Conservation (phyloP, 768 basidiomycete species). For the Astraeus odoratus region DNA sequence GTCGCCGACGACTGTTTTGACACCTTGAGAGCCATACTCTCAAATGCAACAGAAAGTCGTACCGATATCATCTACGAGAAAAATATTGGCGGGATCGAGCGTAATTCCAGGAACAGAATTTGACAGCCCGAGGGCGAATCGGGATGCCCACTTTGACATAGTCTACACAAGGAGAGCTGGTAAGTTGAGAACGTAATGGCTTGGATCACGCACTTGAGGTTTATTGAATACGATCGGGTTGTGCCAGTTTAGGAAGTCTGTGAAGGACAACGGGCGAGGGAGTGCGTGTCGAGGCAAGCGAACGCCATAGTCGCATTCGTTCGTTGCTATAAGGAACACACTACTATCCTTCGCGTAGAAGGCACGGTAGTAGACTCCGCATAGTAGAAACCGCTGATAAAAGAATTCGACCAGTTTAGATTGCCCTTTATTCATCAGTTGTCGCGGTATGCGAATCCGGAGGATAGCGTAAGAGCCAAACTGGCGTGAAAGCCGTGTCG, state of each 20-base stretch:
- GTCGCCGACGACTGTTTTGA: conserved; percentile 7
- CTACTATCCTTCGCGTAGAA: conserved; percentile 56
- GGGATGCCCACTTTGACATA: conserved; percentile 59
- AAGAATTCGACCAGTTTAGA: conserved; percentile 37
- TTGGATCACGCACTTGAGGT: conserved; percentile 39
- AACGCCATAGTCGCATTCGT: conserved; percentile 30
- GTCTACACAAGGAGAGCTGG: conserved; percentile 30
- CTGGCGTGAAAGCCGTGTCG: conserved; percentile 48
- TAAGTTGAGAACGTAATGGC: not conserved
- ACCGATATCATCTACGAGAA: conserved; percentile 43
- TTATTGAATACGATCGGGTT: conserved; percentile 44
- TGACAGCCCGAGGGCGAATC: conserved; percentile 55
- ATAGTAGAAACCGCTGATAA: conserved; percentile 44
- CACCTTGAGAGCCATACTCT: not conserved
- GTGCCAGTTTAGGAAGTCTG: conserved; percentile 47
- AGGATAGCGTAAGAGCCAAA: conserved; percentile 61
- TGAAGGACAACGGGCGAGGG: conserved; percentile 24
- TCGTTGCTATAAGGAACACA: conserved; percentile 49
- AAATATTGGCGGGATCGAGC: conserved; percentile 32
- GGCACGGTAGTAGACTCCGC: conserved; percentile 47
- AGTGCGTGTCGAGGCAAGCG: conserved; percentile 2
- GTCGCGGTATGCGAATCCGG: conserved; percentile 38
- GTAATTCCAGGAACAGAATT: conserved; percentile 53
- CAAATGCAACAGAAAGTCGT: not conserved
- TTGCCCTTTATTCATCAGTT: conserved; percentile 24